phyloP scores from a whole-genome alignment of 148 eudicot genomes.

The Fagopyrum esculentum region DNA sequence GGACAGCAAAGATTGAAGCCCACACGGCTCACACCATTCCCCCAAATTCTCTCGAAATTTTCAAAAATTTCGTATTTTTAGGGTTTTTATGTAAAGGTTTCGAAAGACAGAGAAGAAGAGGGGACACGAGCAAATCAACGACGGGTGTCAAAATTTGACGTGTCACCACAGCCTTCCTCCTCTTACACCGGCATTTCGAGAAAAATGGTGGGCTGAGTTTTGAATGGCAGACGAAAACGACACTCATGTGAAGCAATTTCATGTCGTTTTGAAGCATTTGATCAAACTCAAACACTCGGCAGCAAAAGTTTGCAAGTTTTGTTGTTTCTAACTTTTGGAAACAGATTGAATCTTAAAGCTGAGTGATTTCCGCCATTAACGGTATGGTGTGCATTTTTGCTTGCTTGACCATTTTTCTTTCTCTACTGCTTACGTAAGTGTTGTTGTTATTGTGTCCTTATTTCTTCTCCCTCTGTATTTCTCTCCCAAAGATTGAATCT shows the following conservation, averaged over 20 bases:
- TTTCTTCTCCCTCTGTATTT: background rate
- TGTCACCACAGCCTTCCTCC: background rate
- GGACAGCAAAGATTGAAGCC: background rate
- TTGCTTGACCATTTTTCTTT: background rate
- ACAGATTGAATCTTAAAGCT: background rate
- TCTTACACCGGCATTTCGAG: background rate
- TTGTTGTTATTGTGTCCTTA: background rate
- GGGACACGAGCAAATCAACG: conserved; percentile 3
- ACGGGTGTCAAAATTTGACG: conserved; percentile 8
- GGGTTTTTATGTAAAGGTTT: background rate
- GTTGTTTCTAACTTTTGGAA: background rate
- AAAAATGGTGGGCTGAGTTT: conserved; percentile 4
- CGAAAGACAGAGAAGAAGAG: background rate
- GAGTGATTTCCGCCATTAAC: background rate
- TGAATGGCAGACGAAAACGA: background rate
- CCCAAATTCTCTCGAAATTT: background rate
- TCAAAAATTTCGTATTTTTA: background rate
- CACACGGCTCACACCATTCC: background rate
- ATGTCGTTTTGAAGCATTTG: background rate
- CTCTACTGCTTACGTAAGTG: background rate
- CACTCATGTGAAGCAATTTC: background rate
- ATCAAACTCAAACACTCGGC: background rate
- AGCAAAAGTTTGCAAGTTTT: background rate
- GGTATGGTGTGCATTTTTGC: background rate
- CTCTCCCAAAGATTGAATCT: background rate